Base-by-base conservation (phyloP, 208 protist genomes). In the Leishmania major region DNA sequence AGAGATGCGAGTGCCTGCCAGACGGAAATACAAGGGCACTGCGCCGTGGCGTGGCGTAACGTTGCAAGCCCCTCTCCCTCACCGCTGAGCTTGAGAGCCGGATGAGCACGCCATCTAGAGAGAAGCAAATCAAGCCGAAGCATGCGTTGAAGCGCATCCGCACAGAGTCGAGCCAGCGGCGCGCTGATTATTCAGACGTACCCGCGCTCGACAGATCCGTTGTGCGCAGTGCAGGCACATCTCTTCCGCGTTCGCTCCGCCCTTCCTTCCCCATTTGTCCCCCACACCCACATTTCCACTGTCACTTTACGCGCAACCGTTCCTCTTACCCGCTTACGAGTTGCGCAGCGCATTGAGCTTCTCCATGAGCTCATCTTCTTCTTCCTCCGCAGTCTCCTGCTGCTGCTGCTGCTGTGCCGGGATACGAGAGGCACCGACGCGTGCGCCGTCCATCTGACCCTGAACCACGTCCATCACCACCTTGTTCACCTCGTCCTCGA, bases 401-500 rank as follows among this genome's bases (percentile, higher is more conserved):
- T 71, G 82, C 51, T 80, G 80, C 62, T 90, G 80, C 76, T 89
- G 75, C 73, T 78, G 76, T 75, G 87, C 67, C 40, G 94, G 93
- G 53, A 97, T 78, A 83, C 81, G 82, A 7, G 84, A 67, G 43
- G 77, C n/a, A 47, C 89, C 91, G n/a, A 96, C 93, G 11, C 79
- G 76, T 6, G 91, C 91, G 70, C 90, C 92, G 15, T 81, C 53
- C 91, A 98, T 93, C 78, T 96, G 83, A 3, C 86, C 85, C 17
- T 93, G 88, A 76, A 91, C 91, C 43, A 97, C 89, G 75, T 98
- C 96, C 77, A 91, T 90, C 45, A 98, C 90, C 62, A 97, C 93
- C 86, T 97, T 96, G 82, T 83, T 91, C 22, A 98, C 94, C 82
- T 98, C 95, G 17, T 95, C 92, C 55, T 98, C 96, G 40, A 97